phyloP scores from a whole-genome alignment of 2,329 filamentous ascomycete genomes.

The Exserohilum rostratum region DNA sequence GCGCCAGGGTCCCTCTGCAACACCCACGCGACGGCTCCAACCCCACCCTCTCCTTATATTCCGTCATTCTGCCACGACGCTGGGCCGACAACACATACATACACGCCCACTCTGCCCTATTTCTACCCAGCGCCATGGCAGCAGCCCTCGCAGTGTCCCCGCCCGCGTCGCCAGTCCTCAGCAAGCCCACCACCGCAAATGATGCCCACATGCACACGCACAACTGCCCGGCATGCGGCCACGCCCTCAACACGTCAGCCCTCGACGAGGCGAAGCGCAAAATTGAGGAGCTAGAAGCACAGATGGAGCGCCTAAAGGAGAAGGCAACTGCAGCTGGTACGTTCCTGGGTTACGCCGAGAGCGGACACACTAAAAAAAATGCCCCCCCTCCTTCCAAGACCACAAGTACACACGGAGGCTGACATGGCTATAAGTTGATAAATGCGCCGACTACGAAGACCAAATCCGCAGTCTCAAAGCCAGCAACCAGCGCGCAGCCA shows the following conservation, averaged over 20 bases:
- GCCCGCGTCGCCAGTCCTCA: constrained; percentile 25
- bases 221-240: constrained; percentile 44
- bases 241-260: constrained; percentile 21
- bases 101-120: not conserved
- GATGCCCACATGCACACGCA: constrained; percentile 21
- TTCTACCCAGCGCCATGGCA: constrained; percentile 21
- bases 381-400: not conserved
- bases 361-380: not conserved
- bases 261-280: constrained; percentile 29
- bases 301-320: constrained; percentile 72
- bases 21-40: constrained; percentile 4
- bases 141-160: constrained; percentile 23
- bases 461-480: constrained; percentile 65
- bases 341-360: constrained; percentile 23
- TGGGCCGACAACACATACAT: not conserved
- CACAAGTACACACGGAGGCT: constrained; percentile 8
- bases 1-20: constrained; percentile 1
- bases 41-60: constrained; percentile 8
- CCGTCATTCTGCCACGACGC: not conserved
- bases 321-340: constrained; percentile 69
- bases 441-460: constrained; percentile 78
- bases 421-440: constrained; percentile 53
- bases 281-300: constrained; percentile 67
- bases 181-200: constrained; percentile 26
- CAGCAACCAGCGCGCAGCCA: not conserved